These are phyloP conservation scores for Globisporangium acanthophoron DNA, from an alignment of 352 stramenopile species.

Conservation along the genomic window DNA sequence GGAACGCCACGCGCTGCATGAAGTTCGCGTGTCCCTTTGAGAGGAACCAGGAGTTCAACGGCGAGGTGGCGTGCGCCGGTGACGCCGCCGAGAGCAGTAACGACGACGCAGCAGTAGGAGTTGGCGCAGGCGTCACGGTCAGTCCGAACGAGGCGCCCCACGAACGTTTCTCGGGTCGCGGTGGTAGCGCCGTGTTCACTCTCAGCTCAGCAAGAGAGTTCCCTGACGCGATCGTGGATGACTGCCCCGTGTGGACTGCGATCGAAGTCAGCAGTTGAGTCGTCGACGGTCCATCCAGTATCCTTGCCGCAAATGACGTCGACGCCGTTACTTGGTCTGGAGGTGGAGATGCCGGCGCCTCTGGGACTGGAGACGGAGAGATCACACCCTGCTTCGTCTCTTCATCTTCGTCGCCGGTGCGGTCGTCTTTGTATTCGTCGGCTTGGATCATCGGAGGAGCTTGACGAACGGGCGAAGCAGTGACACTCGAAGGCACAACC, in stretches of 20 bases:
- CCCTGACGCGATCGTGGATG: background rate
- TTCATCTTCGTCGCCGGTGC: background rate
- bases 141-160: constrained; percentile 15
- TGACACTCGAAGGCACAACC: background rate
- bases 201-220: background rate
- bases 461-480: background rate
- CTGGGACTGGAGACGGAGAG: background rate
- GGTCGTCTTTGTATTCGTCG: background rate
- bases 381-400: background rate
- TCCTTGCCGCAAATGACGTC: background rate
- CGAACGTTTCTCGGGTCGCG: constrained; percentile 1
- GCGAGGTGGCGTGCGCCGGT: constrained; percentile 8
- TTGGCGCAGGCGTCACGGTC: background rate
- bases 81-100: background rate
- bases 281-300: background rate
- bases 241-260: background rate
- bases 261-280: background rate
- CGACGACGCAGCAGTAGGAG: background rate
- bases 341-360: background rate
- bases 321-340: background rate
- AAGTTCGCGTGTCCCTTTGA: constrained; percentile 23
- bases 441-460: background rate
- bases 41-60: constrained; percentile 19
- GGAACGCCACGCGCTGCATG: constrained; percentile 15
- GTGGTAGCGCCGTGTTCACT: background rate